Evolutionary conservation across 2,329 filamentous ascomycete species (phyloP).

Genomic region (Fusarium mundagurra): DNA sequence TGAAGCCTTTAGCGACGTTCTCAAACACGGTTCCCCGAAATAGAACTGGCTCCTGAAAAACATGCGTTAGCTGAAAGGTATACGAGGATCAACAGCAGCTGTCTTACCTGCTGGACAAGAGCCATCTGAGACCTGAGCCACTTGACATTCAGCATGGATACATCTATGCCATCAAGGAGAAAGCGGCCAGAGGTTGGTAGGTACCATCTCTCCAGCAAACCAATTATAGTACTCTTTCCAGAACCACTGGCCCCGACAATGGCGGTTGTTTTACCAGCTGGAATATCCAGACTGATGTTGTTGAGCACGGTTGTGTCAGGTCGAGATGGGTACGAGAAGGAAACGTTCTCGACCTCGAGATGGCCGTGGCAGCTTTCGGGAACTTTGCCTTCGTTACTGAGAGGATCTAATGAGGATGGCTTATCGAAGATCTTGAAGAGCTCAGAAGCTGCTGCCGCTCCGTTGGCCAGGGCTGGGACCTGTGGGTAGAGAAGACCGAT

Average conservation of each 20-base stretch:
- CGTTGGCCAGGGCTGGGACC: constrained; percentile 19
- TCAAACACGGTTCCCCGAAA: constrained; percentile 44
- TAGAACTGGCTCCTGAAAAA: constrained; percentile 34
- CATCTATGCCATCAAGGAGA: constrained; percentile 50
- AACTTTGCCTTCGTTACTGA: background rate
- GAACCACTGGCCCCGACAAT: constrained; percentile 76
- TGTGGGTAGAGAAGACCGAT: constrained; percentile 24
- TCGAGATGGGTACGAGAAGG: constrained; percentile 73
- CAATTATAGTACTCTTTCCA: constrained; percentile 76
- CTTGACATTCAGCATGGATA: constrained; percentile 53
- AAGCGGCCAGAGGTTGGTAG: constrained; percentile 47
- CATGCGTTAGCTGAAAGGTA: background rate
- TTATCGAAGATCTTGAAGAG: constrained; percentile 27
- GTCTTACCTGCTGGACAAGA: constrained; percentile 48
- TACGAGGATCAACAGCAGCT: no score
- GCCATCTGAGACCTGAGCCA: constrained; percentile 60
- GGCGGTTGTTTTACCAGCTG: constrained; percentile 70
- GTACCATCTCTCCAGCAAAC: constrained; percentile 74
- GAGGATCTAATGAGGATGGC: constrained; percentile 21
- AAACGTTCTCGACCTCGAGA: constrained; percentile 64
- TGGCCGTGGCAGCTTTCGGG: constrained; percentile 43
- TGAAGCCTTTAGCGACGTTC: constrained; percentile 39
- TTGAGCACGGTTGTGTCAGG: constrained; percentile 67
- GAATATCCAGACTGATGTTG: constrained; percentile 62
- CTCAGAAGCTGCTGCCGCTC: constrained; percentile 24